A percentile compares a stretch with the other conserved stretches of the same genome.
These are phyloP conservation scores for Fusarium pseudoanthophilum DNA, from an alignment of 2,329 filamentous ascomycete genomes.

Conservation along the genomic window DNA sequence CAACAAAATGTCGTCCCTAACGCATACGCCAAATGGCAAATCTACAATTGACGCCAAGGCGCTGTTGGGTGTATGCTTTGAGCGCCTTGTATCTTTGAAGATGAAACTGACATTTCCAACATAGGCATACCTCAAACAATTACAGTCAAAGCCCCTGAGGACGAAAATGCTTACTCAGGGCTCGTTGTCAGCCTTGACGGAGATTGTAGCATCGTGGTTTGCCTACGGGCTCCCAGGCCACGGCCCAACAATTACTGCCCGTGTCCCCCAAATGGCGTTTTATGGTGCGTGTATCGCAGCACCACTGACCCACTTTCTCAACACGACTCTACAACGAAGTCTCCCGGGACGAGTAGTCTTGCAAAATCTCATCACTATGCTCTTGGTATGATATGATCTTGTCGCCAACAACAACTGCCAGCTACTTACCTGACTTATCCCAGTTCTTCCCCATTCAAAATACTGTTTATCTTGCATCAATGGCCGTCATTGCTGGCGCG, in stretches of 20 bases:
- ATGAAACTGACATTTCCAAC: neutral
- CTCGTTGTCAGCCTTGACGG: slow-evolving; percentile 15
- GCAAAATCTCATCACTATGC: slow-evolving; percentile 1
- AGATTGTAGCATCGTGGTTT: slow-evolving; percentile 14
- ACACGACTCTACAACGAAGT: slow-evolving; percentile 5
- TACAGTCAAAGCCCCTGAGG: slow-evolving; percentile 16
- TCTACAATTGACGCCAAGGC: slow-evolving; percentile 3
- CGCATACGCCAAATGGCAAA: neutral
- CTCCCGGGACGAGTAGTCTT: neutral
- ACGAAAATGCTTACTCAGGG: slow-evolving; percentile 20
- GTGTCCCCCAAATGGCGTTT: slow-evolving; percentile 27
- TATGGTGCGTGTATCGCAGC: slow-evolving; percentile 21
- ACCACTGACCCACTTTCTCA: slow-evolving; percentile 17
- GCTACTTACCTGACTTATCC: neutral
- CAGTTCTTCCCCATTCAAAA: slow-evolving; percentile 28
- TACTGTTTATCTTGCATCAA: slow-evolving; percentile 18
- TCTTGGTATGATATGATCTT: neutral
- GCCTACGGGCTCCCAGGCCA: slow-evolving; percentile 16
- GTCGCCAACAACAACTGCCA: rapidly evolving
- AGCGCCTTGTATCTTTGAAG: neutral
- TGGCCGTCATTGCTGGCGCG: slow-evolving; percentile 26
- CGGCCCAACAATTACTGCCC: slow-evolving; percentile 17
- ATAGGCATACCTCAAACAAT: slow-evolving; percentile 20
- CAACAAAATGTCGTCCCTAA: neutral
- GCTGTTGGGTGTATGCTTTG: neutral